Percentiles rank a stretch among this genome's conserved stretches.
These are phyloP conservation scores for Dacryopinax spathularia DNA, from an alignment of 768 basidiomycete species.

Conservation along the genomic window DNA sequence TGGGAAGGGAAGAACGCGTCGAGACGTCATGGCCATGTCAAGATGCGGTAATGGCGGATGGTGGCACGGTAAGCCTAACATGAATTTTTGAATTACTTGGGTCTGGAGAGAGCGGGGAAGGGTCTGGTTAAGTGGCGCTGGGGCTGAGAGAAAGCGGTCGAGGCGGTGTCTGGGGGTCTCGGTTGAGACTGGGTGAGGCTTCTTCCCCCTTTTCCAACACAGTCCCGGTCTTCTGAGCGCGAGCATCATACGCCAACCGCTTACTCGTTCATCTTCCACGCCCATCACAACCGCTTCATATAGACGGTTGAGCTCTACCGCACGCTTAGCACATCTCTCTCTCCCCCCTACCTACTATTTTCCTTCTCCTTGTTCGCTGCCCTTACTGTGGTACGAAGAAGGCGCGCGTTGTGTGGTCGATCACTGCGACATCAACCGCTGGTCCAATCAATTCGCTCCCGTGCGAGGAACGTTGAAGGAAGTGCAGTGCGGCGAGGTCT, in stretches of 20 bases:
- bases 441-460: constrained; percentile 2
- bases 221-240: not conserved
- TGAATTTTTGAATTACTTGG: not conserved
- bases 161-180: not conserved
- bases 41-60: not conserved
- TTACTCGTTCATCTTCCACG: not conserved
- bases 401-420: too few species aligned
- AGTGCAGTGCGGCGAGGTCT: not conserved
- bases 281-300: not conserved
- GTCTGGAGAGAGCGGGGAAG: not conserved
- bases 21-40: not conserved
- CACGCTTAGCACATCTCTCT: too few species aligned
- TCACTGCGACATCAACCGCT: not conserved
- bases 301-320: not conserved
- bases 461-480: not conserved
- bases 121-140: not conserved
- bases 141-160: not conserved
- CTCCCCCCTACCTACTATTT: not conserved
- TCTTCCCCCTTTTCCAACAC: not conserved
- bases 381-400: too few species aligned
- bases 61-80: not conserved
- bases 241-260: not conserved
- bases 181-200: not conserved
- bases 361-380: not conserved
- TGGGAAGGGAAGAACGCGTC: not conserved